Conservation (phyloP, 345 rosid species). For the Heritiera fomes region DNA sequence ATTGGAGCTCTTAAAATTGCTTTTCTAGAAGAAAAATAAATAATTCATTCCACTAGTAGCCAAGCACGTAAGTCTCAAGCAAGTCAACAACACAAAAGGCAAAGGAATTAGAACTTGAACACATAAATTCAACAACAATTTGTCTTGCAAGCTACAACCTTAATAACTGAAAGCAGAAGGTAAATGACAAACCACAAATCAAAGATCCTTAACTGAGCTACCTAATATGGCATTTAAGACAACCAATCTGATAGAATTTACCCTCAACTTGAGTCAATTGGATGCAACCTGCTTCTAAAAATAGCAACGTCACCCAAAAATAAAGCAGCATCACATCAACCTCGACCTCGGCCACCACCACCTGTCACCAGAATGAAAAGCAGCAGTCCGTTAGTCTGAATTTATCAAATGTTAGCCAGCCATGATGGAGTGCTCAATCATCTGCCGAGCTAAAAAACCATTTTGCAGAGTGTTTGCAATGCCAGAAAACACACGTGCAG, state of each 20-base stretch:
- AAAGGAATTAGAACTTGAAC: not conserved
- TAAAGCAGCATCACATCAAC: slow-evolving; percentile 28
- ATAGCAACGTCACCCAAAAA: slow-evolving; percentile 31
- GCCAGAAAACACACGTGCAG: not conserved
- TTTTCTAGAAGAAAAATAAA: not conserved
- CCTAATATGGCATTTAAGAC: slow-evolving; percentile 4
- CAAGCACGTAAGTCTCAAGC: not conserved
- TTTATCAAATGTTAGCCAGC: not conserved
- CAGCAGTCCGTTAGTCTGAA: not conserved
- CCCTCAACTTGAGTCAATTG: not conserved
- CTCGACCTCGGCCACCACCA: slow-evolving; percentile 34
- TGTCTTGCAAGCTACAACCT: not conserved
- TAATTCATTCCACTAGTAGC: not conserved
- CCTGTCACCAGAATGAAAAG: slow-evolving; percentile 17
- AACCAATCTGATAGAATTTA: not conserved
- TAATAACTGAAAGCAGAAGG: not conserved
- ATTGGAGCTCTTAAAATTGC: not conserved
- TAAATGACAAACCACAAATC: slow-evolving; percentile 8
- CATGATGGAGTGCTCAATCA: not conserved
- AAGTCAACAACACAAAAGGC: not conserved
- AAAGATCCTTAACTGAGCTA: not conserved
- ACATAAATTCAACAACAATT: not conserved
- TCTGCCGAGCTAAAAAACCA: not conserved
- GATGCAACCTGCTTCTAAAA: slow-evolving; percentile 45
- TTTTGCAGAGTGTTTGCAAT: not conserved